Conservation (phyloP, 2,329 filamentous ascomycete species). For the Penicillium sp. region DNA sequence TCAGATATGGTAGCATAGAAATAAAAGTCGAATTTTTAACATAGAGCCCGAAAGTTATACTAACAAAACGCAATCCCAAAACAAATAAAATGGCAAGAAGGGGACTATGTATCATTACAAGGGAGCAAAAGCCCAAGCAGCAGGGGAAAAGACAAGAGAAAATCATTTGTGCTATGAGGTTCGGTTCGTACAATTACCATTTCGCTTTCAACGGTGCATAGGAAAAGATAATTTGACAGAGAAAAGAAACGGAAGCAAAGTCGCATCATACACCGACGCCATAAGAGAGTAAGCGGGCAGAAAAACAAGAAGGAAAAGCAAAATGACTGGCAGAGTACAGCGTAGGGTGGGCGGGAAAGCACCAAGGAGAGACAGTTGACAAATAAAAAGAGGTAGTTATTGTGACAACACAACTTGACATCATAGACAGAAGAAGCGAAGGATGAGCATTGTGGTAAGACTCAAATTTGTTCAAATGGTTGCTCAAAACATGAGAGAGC, state of each 20-base stretch:
- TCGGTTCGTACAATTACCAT: conserved; percentile 24
- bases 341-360: conserved; percentile 2
- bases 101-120: conserved; percentile 21
- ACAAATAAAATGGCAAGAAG: conserved; percentile 8
- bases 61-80: not conserved
- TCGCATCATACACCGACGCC: conserved; percentile 25
- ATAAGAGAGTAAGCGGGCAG: conserved; percentile 4
- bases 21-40: not conserved
- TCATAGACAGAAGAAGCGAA: conserved; percentile 28
- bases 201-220: conserved; percentile 1
- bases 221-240: conserved; percentile 11
- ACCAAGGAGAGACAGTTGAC: conserved; percentile 8
- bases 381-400: conserved; percentile 22
- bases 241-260: conserved; percentile 8
- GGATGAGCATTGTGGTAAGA: conserved; percentile 12
- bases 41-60: conserved; percentile 11
- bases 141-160: conserved; percentile 4
- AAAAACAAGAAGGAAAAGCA: conserved; percentile 3
- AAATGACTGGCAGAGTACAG: conserved; percentile 11
- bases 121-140: conserved; percentile 19
- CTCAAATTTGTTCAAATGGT: conserved; percentile 3
- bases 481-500: conserved; percentile 43
- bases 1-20: too few species aligned
- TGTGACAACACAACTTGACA: conserved; percentile 28
- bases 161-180: conserved; percentile 24